Evolutionary conservation across 2,329 filamentous ascomycete genomes (phyloP).

Genomic region (Fusarium illudens): DNA sequence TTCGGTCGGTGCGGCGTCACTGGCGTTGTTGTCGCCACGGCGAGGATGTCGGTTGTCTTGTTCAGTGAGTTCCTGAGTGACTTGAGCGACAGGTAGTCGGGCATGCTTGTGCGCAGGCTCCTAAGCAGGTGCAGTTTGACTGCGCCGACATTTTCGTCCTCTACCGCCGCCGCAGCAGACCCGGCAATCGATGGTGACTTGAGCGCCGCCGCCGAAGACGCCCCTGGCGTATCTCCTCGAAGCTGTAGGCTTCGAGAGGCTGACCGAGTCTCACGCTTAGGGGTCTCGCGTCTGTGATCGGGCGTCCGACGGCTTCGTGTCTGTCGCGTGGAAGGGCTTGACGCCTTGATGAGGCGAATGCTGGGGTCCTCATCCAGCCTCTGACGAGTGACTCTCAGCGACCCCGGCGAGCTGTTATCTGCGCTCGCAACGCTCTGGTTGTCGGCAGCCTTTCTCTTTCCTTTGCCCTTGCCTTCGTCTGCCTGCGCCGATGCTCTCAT

Average conservation of each 20-base stretch:
- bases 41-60: conserved; percentile 62
- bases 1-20: conserved; percentile 63
- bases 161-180: conserved; percentile 30
- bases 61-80: conserved; percentile 59
- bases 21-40: conserved; percentile 61
- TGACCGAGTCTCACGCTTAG: conserved; percentile 38
- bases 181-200: conserved; percentile 44
- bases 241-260: conserved; percentile 31
- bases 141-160: conserved; percentile 44
- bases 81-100: conserved; percentile 63
- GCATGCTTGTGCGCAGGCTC: conserved; percentile 58
- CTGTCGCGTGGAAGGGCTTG: conserved; percentile 33
- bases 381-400: conserved; percentile 43
- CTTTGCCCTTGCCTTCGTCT: conserved; percentile 29
- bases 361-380: conserved; percentile 39
- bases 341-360: conserved; percentile 38
- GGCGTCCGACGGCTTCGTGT: conserved; percentile 36
- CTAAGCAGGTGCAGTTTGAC: conserved; percentile 58
- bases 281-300: conserved; percentile 33
- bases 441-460: conserved; percentile 26
- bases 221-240: conserved; percentile 34
- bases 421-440: conserved; percentile 23
- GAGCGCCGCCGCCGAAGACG: conserved; percentile 29
- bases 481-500: conserved; percentile 30
- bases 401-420: conserved; percentile 33